phyloP scores from a whole-genome alignment of 768 basidiomycete genomes.

The Rhodotorula taiwanensis region DNA sequence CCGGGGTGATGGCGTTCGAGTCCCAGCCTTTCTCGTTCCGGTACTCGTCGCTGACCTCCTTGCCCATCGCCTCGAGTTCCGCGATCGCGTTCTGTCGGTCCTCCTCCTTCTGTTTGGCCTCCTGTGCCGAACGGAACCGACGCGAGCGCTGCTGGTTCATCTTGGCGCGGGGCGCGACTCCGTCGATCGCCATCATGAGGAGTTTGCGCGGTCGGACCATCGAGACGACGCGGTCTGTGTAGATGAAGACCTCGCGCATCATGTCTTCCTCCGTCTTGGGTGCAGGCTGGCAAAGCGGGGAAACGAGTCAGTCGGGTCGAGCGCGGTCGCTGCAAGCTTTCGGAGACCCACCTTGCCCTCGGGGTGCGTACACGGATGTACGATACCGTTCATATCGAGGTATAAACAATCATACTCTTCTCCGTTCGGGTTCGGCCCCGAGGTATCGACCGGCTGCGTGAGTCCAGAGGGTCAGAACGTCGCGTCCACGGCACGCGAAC shows the following conservation, averaged over 20 bases:
- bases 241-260: conserved; percentile 96
- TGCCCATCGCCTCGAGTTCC: conserved; percentile 93
- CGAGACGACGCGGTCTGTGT: conserved; percentile 93
- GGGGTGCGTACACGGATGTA: conserved; percentile 98
- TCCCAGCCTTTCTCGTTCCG: conserved; percentile 86
- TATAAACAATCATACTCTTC: conserved; percentile 93
- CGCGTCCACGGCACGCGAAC: too few species aligned
- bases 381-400: conserved; percentile 99
- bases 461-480: not conserved
- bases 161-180: conserved; percentile 56
- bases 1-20: conserved; percentile 96
- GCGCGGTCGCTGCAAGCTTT: not conserved
- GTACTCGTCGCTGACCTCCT: conserved; percentile 65
- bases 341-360: conserved; percentile 69
- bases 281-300: conserved; percentile 57
- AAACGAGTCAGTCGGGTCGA: not conserved
- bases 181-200: conserved; percentile 94
- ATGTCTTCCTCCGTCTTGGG: conserved; percentile 98
- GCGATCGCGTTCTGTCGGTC: conserved; percentile 73
- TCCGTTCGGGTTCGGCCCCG: conserved; percentile 83
- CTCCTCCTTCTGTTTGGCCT: conserved; percentile 88
- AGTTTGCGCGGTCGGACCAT: conserved; percentile 93
- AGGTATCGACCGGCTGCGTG: conserved; percentile 62
- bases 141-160: conserved; percentile 99
- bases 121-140: conserved; percentile 89